Base-by-base conservation (phyloP, 2,329 filamentous ascomycete genomes). In the Paradendryphiella salina region DNA sequence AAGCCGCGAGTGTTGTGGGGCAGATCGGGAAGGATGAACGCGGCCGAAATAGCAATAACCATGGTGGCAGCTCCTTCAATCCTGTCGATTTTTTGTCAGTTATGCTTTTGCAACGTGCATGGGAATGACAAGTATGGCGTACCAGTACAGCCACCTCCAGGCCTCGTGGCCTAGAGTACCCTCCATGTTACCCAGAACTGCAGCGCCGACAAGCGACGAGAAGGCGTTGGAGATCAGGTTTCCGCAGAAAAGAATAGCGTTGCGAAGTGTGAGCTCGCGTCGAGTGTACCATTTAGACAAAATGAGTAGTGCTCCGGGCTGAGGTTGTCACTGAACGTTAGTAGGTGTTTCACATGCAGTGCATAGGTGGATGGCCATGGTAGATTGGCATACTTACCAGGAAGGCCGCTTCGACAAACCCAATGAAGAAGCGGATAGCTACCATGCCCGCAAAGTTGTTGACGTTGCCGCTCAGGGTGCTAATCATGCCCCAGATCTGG, bases 251-350 rank as follows among this genome's bases (percentile, higher is more conserved):
- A 77, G 62, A 37, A 75, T 67, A 6, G 74, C 70, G 41, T 73
- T 73, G 8, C 73, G 67, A 1, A 68, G 65, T 5, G 72, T 72
- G 31, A 75, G 62, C 49, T 76, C 73, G 41, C 80, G 78, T 39
- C 83, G 78, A 1, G 84, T 87, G 69, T 88, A 88, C 80, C 84
- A 88, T 59, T 85, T 84, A 0, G 82, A 84, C 15, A 87, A 76
- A 37, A 86, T 82, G 35, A 86, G 76, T 9, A 87, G 76, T 0
- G 82, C 82, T 34, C 85, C 85, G 0, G 85, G 85, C 20, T 32
- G 14, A 9, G 10, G 21, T 28, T 13, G 23, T 10, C 23, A 26
- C 10, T 17, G 2, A 4, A 23, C 15, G 39, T 42, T 23, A 42
- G n/a, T 20, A 6, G 32, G n/a, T 1, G 10, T n/a, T 10, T 17